Conservation (phyloP, 208 protist species). For the Leishmania guyanensis region DNA sequence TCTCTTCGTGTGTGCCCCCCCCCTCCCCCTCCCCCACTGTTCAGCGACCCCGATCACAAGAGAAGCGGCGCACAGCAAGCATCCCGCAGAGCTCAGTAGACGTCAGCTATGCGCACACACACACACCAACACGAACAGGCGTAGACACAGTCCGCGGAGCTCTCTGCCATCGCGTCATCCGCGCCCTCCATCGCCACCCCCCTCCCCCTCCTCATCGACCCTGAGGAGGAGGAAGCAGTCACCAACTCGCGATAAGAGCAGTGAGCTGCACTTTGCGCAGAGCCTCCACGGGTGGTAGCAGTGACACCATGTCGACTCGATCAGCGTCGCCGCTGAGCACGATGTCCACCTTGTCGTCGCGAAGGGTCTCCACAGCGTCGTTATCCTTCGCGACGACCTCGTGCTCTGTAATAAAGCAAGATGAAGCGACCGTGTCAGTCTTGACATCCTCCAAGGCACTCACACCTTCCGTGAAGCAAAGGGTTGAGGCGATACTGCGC, state of each 20-base stretch:
- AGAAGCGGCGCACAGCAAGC: neutral
- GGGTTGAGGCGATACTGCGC: slow-evolving; percentile 14
- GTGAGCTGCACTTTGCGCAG: neutral
- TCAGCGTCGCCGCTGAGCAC: neutral
- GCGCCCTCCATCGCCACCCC: neutral
- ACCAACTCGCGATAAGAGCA: neutral
- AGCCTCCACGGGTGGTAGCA: neutral
- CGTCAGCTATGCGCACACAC: neutral
- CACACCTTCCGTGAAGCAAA: too few relatives aligned
- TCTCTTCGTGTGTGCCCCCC: neutral
- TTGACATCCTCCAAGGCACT: neutral
- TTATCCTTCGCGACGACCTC: neutral
- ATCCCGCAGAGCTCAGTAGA: neutral
- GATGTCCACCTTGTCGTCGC: neutral
- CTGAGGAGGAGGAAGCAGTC: neutral
- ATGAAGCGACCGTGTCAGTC: neutral
- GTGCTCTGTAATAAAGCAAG: neutral
- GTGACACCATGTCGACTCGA: neutral
- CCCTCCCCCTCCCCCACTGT: neutral
- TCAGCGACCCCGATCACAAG: neutral
- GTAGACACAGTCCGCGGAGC: neutral
- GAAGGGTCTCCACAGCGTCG: neutral
- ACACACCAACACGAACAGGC: neutral
- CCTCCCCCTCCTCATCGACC: neutral
- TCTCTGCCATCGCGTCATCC: neutral